Evolutionary conservation across 768 basidiomycete species (phyloP), one percentile per base, ranked within the genome.

Genomic region (Paxillus ammoniavirescens): DNA sequence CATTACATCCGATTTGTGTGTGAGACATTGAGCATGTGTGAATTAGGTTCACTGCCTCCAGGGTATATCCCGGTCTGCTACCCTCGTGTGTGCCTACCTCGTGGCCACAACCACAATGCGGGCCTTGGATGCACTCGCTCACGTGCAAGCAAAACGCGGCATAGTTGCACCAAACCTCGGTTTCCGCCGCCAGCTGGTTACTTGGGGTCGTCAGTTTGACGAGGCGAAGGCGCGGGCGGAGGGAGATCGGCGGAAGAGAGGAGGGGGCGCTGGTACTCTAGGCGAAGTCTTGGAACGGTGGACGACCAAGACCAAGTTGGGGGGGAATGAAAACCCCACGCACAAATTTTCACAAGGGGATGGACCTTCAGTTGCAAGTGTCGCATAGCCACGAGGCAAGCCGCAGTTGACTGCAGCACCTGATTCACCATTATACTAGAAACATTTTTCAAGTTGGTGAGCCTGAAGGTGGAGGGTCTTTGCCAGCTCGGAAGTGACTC

Each of bases 51-150:
- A 92, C 66, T 91, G 90, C 65, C 68, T 83, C 38, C 82, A 84
- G 68, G 90, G 90, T 40, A 78, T 90, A 53, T 88, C 86, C 60
- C 79, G 90, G 21, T 88, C 86, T 41, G 79, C 89, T 1, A 89
- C 87, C 5, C 79, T 90, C 26, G 82, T 91, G 4, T 84, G 85
- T 56, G 90, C 87, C 49, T 91, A 89, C 69, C 72, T 87, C 41
- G 69, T 85, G 17, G 77, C 77, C 7, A 70, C 75, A 15, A 77
- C 73, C 26, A 70, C 73, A 15, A 83, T 87, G 81, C 65, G 67
- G 5, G 75, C 81, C 10, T 49, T 60, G 23, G 79, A 86, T 52
- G 78, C 86, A 8, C 76, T 89, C 59, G 73, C 68, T 26, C 79
- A 79, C 53, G 79, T 82, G 33, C 77, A 77, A 58, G 68, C 76